Evolutionary conservation across 2,329 filamentous ascomycete species (phyloP), one percentile per base, ranked within the genome.

Genomic region (Biscogniauxia sp.): DNA sequence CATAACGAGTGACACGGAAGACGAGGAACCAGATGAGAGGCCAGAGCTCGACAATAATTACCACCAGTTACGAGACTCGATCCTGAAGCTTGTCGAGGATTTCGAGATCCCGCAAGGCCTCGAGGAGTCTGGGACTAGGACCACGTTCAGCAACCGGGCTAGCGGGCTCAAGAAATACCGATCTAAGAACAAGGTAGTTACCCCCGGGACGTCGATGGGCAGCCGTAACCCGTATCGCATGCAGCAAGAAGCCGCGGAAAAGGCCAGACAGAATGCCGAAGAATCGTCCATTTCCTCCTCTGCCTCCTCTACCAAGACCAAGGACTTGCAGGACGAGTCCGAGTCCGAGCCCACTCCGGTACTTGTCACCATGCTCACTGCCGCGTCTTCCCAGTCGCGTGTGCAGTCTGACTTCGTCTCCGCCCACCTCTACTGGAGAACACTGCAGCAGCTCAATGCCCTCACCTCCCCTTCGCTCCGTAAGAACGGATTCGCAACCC

Each of bases 361-460:
- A 5, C 77, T 92, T 11, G 82, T 91, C 50, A 82, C 84, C 1
- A 93, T 93, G 88, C 83, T 93, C 26, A 87, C 89, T 65, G 88
- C 89, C 19, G 91, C 91, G 17, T 90, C 90, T 66, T 82, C 87
- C 0, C 89, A 92, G 72, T 93, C 91, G 58, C 87, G 91, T 67
- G 87, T 89, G 23, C 86, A 90, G 62, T 90, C 90, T 0, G 92
- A 96, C 72, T 97, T 93, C 69, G 87, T 95, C 55, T 89, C 89
- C 28, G 90, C 92, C 1, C 91, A 96, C 68, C 83, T 91, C 56
- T 97, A 94, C 78, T 94, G 91, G 87, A 90, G 89, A 72, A 93
- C 92, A 0, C 78, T 94, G 26, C 87, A 91, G 62, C 89, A 92
- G 63, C 82, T 96, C 19, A 85, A 86, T 67, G 82, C 82, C 57